phyloP scores from a whole-genome alignment of 129 eudicot genomes.

The Centella asiatica region DNA sequence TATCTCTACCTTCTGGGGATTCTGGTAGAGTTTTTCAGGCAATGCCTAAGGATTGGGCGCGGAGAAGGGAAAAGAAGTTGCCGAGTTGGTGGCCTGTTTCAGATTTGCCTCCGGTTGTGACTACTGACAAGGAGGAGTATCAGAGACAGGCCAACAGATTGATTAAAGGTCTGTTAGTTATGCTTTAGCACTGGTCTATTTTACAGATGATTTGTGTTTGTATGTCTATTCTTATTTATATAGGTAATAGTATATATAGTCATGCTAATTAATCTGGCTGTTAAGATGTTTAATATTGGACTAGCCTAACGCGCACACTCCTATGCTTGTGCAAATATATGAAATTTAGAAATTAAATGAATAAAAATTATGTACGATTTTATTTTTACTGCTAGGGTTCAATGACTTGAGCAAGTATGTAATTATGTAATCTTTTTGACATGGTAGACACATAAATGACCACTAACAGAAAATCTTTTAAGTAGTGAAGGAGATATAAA shows the following conservation, averaged over 20 bases:
- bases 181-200: background rate
- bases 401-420: no score
- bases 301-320: no score
- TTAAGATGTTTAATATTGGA: no score
- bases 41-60: conserved; percentile 27
- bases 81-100: conserved; percentile 87
- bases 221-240: background rate
- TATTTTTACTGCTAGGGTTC: no score
- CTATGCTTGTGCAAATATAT: no score
- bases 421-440: no score
- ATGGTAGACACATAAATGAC: no score
- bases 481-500: no score
- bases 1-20: conserved; percentile 20
- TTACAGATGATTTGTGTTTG: background rate
- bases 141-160: conserved; percentile 60
- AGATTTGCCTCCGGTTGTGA: conserved; percentile 25
- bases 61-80: conserved; percentile 33
- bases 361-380: no score
- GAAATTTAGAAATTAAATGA: no score
- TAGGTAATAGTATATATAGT: background rate
- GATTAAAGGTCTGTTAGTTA: conserved; percentile 54
- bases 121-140: conserved; percentile 42
- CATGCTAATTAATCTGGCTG: no score
- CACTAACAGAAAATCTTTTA: no score
- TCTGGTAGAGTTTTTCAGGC: conserved; percentile 8